A percentile compares a stretch with the other conserved stretches of the same genome.
These are phyloP conservation scores for Zarea fungicola DNA, from an alignment of 2,329 filamentous ascomycete genomes.

Conservation along the genomic window DNA sequence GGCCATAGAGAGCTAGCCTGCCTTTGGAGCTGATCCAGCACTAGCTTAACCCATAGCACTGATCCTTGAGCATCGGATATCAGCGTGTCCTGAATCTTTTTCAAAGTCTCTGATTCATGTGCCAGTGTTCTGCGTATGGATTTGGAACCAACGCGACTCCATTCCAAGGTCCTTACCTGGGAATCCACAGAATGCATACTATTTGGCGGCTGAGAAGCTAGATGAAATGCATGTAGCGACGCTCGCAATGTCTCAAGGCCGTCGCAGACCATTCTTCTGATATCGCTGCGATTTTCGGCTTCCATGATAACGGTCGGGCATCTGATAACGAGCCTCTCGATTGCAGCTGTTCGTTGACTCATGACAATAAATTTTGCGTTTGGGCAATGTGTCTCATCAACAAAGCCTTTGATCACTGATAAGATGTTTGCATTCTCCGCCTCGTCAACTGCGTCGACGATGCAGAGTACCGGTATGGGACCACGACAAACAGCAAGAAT, in stretches of 20 bases:
- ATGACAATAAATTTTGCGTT: background rate
- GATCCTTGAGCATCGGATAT: constrained; percentile 7
- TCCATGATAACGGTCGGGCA: background rate
- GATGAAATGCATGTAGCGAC: background rate
- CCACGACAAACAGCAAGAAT: background rate
- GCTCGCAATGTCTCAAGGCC: background rate
- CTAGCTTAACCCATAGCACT: constrained; percentile 11
- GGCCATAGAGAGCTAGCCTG: background rate
- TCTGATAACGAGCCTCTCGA: background rate
- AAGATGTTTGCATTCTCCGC: background rate
- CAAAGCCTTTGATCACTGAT: background rate
- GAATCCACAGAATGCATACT: background rate
- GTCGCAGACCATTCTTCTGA: background rate
- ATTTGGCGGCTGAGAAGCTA: background rate
- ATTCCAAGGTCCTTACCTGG: background rate
- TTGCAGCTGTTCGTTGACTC: background rate
- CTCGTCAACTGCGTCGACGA: background rate
- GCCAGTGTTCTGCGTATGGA: background rate
- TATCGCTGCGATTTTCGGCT: background rate
- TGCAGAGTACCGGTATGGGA: background rate
- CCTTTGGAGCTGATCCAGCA: background rate
- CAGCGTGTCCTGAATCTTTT: background rate
- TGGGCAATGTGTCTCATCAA: background rate
- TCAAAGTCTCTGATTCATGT: background rate
- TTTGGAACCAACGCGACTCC: background rate